Evolutionary conservation across 352 stramenopile species (phyloP), one percentile per base, ranked within the genome.

Genomic region (Globisporangium barbulae): DNA sequence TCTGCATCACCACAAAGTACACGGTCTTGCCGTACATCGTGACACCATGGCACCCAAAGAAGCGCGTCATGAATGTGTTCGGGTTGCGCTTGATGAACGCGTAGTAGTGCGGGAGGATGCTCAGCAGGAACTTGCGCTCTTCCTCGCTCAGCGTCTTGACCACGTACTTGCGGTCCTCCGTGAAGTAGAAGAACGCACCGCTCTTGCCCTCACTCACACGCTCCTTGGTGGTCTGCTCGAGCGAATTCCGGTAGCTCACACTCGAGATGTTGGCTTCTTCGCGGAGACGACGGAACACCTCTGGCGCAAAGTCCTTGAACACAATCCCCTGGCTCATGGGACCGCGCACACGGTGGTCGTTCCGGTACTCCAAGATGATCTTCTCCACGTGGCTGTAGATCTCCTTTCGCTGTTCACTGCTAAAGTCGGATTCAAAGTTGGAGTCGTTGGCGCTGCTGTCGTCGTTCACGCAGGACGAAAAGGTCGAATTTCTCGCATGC

Each of bases 21-120:
- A 94, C 80, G 1, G 81, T 91, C 48, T 92, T 94, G 68, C 83
- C 81, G 63, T 91, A 90, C 85, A 94, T 94, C 22, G 83, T 94
- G 55, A 94, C 76, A 12, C 79, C 80, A 42, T 94, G 83, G 55
- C 81, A 91, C 47, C 85, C 85, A 59, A 91, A 90, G 63, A 91
- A 92, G 17, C 80, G 75, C 31, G 83, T 91, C 62, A 94, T 83
- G 64, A 94, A 91, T 30, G 83, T 94, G 57, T 91, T 81, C 0
- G 85, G 76, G 55, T 92, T 72, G 13, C 62, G 73, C 45, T 78
- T 81, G 64, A 89, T 79, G 68, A 79, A 90, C 12, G 69, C 78
- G 68, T 85, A 85, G 68, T 92, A 94, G 21, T 76, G 75, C 0
- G 83, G 85, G 31, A 94, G 48, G 21, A 94, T 94, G 30, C 72